Base-by-base conservation (phyloP, 805 yeast genomes). In the Yarrowia keelungensis region DNA sequence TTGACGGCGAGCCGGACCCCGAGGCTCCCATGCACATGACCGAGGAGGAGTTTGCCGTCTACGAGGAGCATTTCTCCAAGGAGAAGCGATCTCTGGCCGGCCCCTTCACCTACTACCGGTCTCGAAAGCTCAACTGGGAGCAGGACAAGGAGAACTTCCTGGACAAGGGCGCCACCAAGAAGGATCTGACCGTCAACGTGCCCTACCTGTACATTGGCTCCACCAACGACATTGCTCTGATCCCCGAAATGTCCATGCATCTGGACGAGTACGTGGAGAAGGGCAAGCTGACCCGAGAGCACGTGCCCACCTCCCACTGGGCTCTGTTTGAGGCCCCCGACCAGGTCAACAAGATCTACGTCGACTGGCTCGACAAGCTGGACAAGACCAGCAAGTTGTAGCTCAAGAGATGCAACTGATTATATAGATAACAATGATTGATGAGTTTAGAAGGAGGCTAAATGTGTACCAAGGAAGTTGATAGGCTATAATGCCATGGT, bases 71-170 rank as follows among this genome's bases (percentile, higher is more conserved):
- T 38, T 66, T 66, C 19, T 22, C 67, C 35, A 66, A 58, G 51
- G 69, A 66, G 35, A 46, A 46, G n/a, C 47, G 69, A 15, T 66
- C 69, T 8, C 41, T 66, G 50, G 67, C 67, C 2, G 69, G 69
- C 4, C 69, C 69, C 11, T 66, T 66, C 36, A 42, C 67, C 11
- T 58, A 66, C 36, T 66, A 66, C 67, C 49, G 67, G 8, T 54
- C 69, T 9, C 50, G 69, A 66, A 66, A 66, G 26, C 64, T 66
- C 45, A 66, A 66, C n/a, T 66, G 64, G 64, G 67, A 62, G 38
- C 56, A 62, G 67, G 69, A 66, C 51, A 51, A 54, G 50, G 67
- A 66, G 53, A 54, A 54, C 67, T 58, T 66, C 14, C 50, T 54
- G 10, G 67, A 66, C 10, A 51, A 58, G 67, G 69, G 69, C 5